Conservation (phyloP, 2,329 filamentous ascomycete species). For the Erysiphe pulchra region DNA sequence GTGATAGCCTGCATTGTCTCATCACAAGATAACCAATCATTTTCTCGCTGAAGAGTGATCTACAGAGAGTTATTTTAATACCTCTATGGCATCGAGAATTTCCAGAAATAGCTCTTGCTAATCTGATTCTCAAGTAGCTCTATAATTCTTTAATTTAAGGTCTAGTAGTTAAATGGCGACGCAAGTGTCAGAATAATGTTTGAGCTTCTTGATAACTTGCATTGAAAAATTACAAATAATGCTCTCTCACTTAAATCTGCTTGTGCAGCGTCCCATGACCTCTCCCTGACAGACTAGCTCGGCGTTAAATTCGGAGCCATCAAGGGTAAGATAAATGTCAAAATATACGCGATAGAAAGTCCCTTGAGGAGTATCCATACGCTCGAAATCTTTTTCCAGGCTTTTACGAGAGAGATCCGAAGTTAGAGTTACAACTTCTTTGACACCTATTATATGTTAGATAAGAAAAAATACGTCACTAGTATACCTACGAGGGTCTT, state of each 20-base stretch:
- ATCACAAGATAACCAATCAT: no score
- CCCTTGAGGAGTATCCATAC: constrained; percentile 95
- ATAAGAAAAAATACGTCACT: background rate
- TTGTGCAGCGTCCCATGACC: constrained; percentile 91
- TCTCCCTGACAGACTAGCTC: constrained; percentile 98
- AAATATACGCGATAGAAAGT: constrained; percentile 75
- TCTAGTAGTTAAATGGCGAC: no score
- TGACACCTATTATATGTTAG: constrained; percentile 46
- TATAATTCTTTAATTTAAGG: no score
- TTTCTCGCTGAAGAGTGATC: no score
- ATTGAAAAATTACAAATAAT: no score
- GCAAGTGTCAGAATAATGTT: no score
- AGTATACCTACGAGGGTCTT: constrained; percentile 72
- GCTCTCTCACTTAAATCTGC: constrained; percentile 42
- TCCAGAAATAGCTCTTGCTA: no score
- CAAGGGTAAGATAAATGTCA: constrained; percentile 71
- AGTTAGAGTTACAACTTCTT: constrained; percentile 93
- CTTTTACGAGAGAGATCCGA: constrained; percentile 95
- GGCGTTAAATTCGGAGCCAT: constrained; percentile 93
- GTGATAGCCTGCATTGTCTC: no score
- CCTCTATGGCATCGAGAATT: no score
- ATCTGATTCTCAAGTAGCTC: no score
- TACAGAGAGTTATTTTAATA: no score
- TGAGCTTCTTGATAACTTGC: no score
- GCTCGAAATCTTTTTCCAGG: constrained; percentile 95